phyloP scores from a whole-genome alignment of 768 basidiomycete species.

The Coprinopsis sp. region DNA sequence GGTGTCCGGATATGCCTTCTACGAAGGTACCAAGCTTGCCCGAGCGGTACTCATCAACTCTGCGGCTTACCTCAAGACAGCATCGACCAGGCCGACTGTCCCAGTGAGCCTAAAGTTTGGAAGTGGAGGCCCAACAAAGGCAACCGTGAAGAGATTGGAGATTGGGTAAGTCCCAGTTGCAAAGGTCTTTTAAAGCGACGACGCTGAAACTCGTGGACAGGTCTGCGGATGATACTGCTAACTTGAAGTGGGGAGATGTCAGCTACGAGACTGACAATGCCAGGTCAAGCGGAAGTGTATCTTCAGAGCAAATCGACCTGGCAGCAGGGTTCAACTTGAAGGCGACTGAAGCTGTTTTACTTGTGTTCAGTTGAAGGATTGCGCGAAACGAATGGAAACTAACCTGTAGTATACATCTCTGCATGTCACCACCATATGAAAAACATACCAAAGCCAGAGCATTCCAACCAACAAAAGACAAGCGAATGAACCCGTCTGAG shows the following conservation, averaged over 20 bases:
- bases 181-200: slow-evolving; percentile 1
- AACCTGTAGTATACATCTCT: neutral
- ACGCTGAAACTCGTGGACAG: slow-evolving; percentile 19
- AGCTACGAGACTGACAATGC: slow-evolving; percentile 49
- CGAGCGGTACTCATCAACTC: slow-evolving; percentile 58
- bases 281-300: slow-evolving; percentile 31
- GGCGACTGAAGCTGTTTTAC: slow-evolving; percentile 43
- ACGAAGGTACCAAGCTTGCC: slow-evolving; percentile 36
- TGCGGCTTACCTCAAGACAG: slow-evolving; percentile 38
- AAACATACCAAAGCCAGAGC: no score
- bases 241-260: slow-evolving; percentile 54
- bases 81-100: slow-evolving; percentile 21
- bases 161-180: slow-evolving; percentile 34
- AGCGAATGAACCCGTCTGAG: no score
- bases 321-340: slow-evolving; percentile 37
- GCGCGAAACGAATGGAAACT: neutral
- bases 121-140: slow-evolving; percentile 22
- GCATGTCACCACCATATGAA: no score
- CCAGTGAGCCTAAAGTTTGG: slow-evolving; percentile 40
- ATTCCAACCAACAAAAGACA: no score
- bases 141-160: slow-evolving; percentile 38
- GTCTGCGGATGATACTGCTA: slow-evolving; percentile 43
- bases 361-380: neutral
- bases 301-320: slow-evolving; percentile 22
- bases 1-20: slow-evolving; percentile 63